Evolutionary conservation across 2,329 filamentous ascomycete species (phyloP).

Genomic region (Thelonectria rubi): DNA sequence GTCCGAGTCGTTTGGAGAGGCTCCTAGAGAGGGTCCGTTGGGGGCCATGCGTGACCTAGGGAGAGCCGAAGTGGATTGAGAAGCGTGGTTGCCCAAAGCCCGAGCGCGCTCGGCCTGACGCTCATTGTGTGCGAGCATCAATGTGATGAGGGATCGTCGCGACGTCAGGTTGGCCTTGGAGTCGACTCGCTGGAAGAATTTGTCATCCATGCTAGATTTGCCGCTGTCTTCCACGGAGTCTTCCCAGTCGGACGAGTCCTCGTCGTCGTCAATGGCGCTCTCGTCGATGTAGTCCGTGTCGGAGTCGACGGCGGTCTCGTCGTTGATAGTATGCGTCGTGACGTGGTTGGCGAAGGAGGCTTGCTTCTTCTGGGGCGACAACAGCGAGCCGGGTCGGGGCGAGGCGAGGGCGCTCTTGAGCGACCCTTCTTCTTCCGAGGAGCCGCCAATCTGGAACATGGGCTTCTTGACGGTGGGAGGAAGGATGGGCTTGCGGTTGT

Average conservation of each 20-base stretch:
- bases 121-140: conserved; percentile 83
- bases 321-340: conserved; percentile 71
- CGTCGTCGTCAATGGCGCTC: conserved; percentile 81
- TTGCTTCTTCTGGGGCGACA: conserved; percentile 72
- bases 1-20: conserved; percentile 67
- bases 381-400: conserved; percentile 53
- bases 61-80: conserved; percentile 75
- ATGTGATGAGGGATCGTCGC: conserved; percentile 86
- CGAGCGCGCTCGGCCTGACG: conserved; percentile 78
- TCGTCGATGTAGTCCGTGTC: conserved; percentile 78
- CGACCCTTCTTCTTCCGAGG: conserved; percentile 83
- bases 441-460: conserved; percentile 64
- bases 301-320: conserved; percentile 62
- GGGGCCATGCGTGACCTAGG: conserved; percentile 66
- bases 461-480: conserved; percentile 45
- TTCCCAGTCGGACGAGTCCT: conserved; percentile 69
- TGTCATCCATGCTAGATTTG: conserved; percentile 83
- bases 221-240: conserved; percentile 82
- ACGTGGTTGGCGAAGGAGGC: conserved; percentile 84
- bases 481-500: conserved; percentile 50
- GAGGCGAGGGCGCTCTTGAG: conserved; percentile 64
- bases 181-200: conserved; percentile 89
- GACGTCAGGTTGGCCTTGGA: conserved; percentile 87
- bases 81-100: conserved; percentile 73
- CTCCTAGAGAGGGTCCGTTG: conserved; percentile 54